phyloP scores from a whole-genome alignment of 192 early-diverging fungal species.

The Borealophlyctis nickersoniae region DNA sequence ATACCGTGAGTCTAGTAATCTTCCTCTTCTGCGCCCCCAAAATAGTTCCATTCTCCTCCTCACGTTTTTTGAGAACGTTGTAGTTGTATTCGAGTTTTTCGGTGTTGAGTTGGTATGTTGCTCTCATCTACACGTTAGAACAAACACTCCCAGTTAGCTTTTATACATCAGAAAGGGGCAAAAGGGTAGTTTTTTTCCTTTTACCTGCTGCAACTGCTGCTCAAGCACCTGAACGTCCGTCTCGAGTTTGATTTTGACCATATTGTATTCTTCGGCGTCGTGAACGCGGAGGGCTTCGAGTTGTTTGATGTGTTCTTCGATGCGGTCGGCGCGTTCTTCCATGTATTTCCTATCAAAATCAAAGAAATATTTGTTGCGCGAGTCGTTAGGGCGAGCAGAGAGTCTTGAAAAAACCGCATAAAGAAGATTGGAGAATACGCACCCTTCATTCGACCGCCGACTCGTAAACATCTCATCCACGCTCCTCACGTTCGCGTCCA shows the following conservation, averaged over 20 bases:
- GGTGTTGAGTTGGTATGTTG: slow-evolving; percentile 58
- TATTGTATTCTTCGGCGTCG: slow-evolving; percentile 62
- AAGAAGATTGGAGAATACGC: slow-evolving; percentile 4
- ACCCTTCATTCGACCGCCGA: slow-evolving; percentile 49
- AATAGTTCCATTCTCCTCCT: slow-evolving; percentile 61
- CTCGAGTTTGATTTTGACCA: slow-evolving; percentile 63
- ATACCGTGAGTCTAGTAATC: slow-evolving; percentile 50
- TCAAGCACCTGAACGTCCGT: slow-evolving; percentile 63
- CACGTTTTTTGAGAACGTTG: slow-evolving; percentile 61
- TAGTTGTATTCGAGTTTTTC: slow-evolving; percentile 66
- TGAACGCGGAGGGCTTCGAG: slow-evolving; percentile 51
- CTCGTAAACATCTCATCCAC: slow-evolving; percentile 42
- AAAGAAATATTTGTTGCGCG: slow-evolving; percentile 1
- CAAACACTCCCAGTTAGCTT: background rate
- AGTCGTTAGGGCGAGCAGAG: too few relatives aligned
- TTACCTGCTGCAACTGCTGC: slow-evolving; percentile 58
- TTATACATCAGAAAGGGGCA: background rate
- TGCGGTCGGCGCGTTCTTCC: slow-evolving; percentile 49
- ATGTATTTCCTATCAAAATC: slow-evolving; percentile 38
- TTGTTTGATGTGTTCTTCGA: slow-evolving; percentile 53
- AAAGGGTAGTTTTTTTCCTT: too few relatives aligned
- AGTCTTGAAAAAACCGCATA: too few relatives aligned
- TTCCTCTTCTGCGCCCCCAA: slow-evolving; percentile 57
- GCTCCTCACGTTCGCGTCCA: slow-evolving; percentile 47
- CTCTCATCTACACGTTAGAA: slow-evolving; percentile 45